Evolutionary conservation across 257 asterid species (phyloP).

Genomic region (Parsonsia alboflavescens): DNA sequence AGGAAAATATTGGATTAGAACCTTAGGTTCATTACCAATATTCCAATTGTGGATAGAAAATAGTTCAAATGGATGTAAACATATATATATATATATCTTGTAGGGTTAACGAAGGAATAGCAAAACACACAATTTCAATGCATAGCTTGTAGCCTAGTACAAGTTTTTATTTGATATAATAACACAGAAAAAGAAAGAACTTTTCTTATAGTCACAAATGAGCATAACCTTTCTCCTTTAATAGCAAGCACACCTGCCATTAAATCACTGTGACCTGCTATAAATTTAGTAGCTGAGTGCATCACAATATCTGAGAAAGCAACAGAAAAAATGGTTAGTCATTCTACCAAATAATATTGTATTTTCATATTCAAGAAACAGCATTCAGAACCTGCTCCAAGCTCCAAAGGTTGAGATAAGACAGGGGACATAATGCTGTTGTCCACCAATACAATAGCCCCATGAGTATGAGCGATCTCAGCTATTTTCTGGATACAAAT

Average conservation of each 20-base stretch:
- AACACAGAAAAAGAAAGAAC: not conserved
- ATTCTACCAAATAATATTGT: not conserved
- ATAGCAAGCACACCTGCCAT: conserved; percentile 83
- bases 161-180: not conserved
- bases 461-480: conserved; percentile 76
- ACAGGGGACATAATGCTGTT: conserved; percentile 97
- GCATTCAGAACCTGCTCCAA: conserved; percentile 69
- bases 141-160: not conserved
- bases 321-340: conserved; percentile 13
- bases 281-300: conserved; percentile 91
- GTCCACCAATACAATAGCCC: conserved; percentile 87
- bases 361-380: not conserved
- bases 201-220: not conserved
- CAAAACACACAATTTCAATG: not conserved
- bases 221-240: conserved; percentile 64
- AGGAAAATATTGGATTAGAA: not conserved
- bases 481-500: conserved; percentile 57
- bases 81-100: not conserved
- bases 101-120: not conserved
- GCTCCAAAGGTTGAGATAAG: conserved; percentile 72
- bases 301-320: conserved; percentile 75
- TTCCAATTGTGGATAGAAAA: not conserved
- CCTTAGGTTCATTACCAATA: not conserved
- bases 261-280: conserved; percentile 82
- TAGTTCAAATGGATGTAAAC: not conserved